phyloP scores from a whole-genome alignment of 352 stramenopile species.

The Phytophthora aleatoria region DNA sequence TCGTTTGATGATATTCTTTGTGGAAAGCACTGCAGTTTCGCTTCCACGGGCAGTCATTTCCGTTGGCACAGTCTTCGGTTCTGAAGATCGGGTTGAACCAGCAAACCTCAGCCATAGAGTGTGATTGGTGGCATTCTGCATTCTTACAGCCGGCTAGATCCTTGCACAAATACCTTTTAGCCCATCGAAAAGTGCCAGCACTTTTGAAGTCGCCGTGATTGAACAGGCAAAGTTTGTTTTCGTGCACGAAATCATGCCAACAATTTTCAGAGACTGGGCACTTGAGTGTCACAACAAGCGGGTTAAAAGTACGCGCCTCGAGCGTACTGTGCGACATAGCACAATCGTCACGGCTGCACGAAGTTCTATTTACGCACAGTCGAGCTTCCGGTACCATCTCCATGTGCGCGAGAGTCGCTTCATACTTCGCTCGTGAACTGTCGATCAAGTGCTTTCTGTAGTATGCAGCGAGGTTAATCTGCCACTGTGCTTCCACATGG shows the following conservation, averaged over 20 bases:
- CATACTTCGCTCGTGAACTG: background rate
- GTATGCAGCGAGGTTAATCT: background rate
- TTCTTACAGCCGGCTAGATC: background rate
- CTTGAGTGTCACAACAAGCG: background rate
- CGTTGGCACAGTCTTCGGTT: background rate
- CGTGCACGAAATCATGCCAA: background rate
- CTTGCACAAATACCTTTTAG: background rate
- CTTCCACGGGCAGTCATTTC: background rate
- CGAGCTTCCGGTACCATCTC: background rate
- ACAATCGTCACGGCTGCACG: background rate
- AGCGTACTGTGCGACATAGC: background rate
- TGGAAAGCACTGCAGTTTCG: background rate
- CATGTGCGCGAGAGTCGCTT: background rate
- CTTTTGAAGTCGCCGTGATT: background rate
- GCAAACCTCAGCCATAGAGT: background rate
- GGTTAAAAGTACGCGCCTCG: background rate
- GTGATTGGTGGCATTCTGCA: background rate
- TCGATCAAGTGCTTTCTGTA: background rate
- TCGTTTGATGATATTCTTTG: background rate
- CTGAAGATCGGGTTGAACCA: background rate
- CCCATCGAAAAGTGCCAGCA: background rate
- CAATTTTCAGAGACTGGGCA: background rate
- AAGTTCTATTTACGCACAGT: background rate
- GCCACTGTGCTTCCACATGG: too few species aligned
- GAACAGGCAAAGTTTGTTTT: background rate